phyloP scores from a whole-genome alignment of 208 protist genomes.

The Leptomonas pyrrhocoris region DNA sequence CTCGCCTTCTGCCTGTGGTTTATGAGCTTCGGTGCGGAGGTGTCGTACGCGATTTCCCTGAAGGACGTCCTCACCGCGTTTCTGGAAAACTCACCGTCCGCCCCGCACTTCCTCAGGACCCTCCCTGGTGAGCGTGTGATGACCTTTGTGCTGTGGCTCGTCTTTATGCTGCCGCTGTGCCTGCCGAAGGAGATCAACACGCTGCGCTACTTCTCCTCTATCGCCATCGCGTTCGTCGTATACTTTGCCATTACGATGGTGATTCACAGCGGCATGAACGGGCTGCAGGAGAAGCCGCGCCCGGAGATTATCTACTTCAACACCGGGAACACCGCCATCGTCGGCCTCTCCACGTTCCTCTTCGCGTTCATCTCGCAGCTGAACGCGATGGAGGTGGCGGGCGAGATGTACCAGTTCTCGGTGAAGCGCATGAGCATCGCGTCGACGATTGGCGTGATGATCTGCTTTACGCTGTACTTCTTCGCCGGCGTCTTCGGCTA shows the following conservation, averaged over 20 bases:
- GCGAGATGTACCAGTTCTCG: conserved; percentile 67
- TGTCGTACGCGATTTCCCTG: conserved; percentile 82
- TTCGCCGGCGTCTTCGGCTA: conserved; percentile 68
- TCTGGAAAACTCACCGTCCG: conserved; percentile 32
- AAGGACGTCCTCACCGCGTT: conserved; percentile 65
- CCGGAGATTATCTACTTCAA: conserved; percentile 51
- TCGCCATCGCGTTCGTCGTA: conserved; percentile 65
- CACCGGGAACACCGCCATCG: conserved; percentile 55
- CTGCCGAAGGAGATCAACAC: conserved; percentile 86
- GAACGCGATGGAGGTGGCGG: conserved; percentile 58
- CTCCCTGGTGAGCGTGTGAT: conserved; percentile 52
- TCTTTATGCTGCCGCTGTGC: conserved; percentile 75
- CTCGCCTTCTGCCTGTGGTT: conserved; percentile 58
- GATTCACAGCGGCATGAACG: conserved; percentile 50
- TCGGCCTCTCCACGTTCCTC: conserved; percentile 65
- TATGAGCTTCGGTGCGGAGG: conserved; percentile 54
- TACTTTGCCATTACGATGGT: conserved; percentile 78
- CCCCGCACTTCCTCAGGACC: conserved; percentile 33
- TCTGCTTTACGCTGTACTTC: conserved; percentile 68
- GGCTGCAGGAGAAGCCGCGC: conserved; percentile 35
- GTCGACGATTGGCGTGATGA: conserved; percentile 41
- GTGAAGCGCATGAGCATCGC: conserved; percentile 45
- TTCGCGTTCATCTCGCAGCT: conserved; percentile 74
- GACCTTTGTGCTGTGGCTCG: conserved; percentile 59
- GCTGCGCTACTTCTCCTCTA: conserved; percentile 66